A percentile compares a stretch with the other conserved stretches of the same genome.
Evolutionary conservation across 2,329 filamentous ascomycete species (phyloP).

Genomic region (Penicillium sp.): DNA sequence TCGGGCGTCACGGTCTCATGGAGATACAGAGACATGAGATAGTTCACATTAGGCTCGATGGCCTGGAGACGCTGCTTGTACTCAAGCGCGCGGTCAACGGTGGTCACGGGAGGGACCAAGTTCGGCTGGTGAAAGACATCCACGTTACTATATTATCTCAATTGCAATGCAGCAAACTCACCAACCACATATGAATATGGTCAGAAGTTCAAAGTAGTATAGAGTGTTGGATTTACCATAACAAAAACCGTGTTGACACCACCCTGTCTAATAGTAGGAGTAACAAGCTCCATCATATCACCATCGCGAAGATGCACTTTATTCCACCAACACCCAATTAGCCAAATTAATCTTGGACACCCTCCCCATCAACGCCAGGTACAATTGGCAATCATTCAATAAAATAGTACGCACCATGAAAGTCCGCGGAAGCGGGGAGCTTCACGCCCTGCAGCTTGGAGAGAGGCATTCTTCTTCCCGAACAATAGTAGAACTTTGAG

Average conservation of each 20-base stretch:
- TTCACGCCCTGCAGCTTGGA: conserved; percentile 34
- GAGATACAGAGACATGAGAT: conserved; percentile 65
- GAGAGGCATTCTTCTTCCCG: no score
- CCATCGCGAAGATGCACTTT: conserved; percentile 62
- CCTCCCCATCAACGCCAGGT: no score
- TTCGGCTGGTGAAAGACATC: conserved; percentile 49
- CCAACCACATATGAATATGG: no score
- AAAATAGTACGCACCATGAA: conserved; percentile 51
- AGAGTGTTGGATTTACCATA: conserved; percentile 42
- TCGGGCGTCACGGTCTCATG: conserved; percentile 58
- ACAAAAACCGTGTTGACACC: conserved; percentile 57
- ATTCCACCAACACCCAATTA: no score
- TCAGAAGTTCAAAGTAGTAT: no score
- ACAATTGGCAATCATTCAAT: no score
- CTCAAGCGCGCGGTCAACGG: conserved; percentile 54
- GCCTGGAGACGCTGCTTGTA: conserved; percentile 56
- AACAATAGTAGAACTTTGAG: no score
- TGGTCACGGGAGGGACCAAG: conserved; percentile 56
- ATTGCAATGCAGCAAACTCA: no score
- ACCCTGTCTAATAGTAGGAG: conserved; percentile 49
- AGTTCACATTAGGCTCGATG: conserved; percentile 55
- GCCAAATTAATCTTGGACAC: no score
- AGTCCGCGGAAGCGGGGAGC: conserved; percentile 58
- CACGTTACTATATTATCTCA: no score
- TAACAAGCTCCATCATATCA: conserved; percentile 51